Conservation (phyloP, 352 stramenopile species). For the Pythium rhizo-oryzae region DNA sequence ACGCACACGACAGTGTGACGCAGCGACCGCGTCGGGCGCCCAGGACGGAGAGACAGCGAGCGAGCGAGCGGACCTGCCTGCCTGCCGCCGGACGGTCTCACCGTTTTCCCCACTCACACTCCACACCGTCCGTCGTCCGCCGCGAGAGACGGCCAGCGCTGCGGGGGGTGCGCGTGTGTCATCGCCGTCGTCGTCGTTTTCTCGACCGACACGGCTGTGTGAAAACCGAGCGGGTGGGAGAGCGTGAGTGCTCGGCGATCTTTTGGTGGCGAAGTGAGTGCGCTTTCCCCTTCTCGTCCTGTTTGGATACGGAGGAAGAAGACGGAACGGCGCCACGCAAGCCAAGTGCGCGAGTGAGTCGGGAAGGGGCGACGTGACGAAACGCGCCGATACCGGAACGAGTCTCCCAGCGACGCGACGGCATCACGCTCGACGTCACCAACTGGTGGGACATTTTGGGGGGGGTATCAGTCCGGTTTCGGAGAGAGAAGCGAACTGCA, state of each 20-base stretch:
- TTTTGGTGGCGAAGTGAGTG: no score
- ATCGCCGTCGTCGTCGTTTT: not conserved
- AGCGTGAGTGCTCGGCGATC: no score
- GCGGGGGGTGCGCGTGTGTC: not conserved
- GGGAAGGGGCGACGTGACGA: not conserved
- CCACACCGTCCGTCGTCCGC: no score
- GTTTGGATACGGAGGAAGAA: not conserved
- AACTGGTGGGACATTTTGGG: conserved; percentile 20
- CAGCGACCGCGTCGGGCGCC: not conserved
- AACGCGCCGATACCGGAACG: not conserved
- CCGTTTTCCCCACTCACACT: no score
- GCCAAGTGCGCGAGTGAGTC: no score
- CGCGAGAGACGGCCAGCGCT: no score
- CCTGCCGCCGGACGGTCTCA: no score
- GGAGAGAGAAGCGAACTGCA: not conserved
- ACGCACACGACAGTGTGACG: conserved; percentile 14
- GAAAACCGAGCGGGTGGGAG: no score
- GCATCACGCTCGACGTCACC: conserved; percentile 3
- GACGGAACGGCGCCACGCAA: not conserved
- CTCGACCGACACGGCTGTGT: no score
- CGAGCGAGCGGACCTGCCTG: no score
- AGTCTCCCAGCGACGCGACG: not conserved
- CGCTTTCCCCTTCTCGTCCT: not conserved
- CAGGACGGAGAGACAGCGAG: conserved; percentile 1
- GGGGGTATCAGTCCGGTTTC: conserved; percentile 1